Base-by-base conservation (phyloP, 257 asterid species). In the Rehmannia glutinosa region DNA sequence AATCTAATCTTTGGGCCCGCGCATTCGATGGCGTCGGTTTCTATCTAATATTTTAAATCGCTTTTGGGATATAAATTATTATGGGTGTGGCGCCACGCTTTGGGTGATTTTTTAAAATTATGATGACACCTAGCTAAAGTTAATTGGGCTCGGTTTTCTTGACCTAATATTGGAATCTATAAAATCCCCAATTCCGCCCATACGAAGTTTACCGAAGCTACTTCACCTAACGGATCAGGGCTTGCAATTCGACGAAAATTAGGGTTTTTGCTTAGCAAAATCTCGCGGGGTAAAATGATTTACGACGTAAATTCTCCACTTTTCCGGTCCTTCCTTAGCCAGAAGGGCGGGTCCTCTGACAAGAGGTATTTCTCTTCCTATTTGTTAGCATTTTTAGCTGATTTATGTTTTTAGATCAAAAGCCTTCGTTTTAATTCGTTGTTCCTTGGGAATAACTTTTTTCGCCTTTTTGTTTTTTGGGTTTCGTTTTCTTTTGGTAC, bases 231-330 rank as follows among this genome's bases (percentile, higher is more conserved):
- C 51, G 43, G 58, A 49, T 64, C 62, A 60, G 77, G 74, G 74
- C 28, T 50, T 52, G 54, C 38, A 24, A 5, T 49, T 63, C n/a
- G n/a, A n/a, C n/a, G 67, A 27, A 45, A 53, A 62, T 70, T 75
- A 72, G 81, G 84, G 76, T 72, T 57, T 35, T 8, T n/a, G n/a
- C 0, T 16, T 8, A 25, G 15, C 65, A 46, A 61, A 68, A 42
- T 73, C 13, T 43, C 68, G n/a, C n/a, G n/a, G 3, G 0, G 12
- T 11, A 57, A 58, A 39, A 81, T 81, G 86, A 81, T 78, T 69
- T 81, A 81, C 81, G 86, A 81, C 81, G 86, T 82, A 52, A 78
- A 66, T 61, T 82, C 87, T 16, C 78, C 80, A 7, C 87, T 82
- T 63, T 82, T 82, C 84, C 79, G 82, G 7, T 82, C 82, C 27